phyloP scores from a whole-genome alignment of 176 grass and related monocot species.

The sorghum (Sorghum bicolor) region Sorghum_bicolor_NCBIv3 NC_012876.2:2077001-2077500 shows the following conservation, averaged over 20 bases:
- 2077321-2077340: background rate
- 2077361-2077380: conserved; percentile 27
- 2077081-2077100: too few relatives aligned
- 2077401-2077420: conserved; percentile 59
- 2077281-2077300: background rate
- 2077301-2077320: background rate
- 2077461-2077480: conserved; percentile 79
- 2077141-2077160: background rate
- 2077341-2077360: background rate
- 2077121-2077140: background rate
- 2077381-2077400: conserved; percentile 76
- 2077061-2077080: too few relatives aligned
- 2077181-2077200: conserved; percentile 17
- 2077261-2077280: conserved; percentile 4
- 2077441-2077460: conserved; percentile 95
- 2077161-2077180: conserved; percentile 18
- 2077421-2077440: conserved; percentile 89
- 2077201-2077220: conserved; percentile 15
- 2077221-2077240: conserved; percentile 16
- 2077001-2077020: background rate
- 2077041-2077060: too few relatives aligned
- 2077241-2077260: conserved; percentile 22
- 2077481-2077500: conserved; percentile 85
- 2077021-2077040: too few relatives aligned
- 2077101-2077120: too few relatives aligned